Conservation (phyloP, 2,329 filamentous ascomycete genomes). For the Geosmithia putterillii region DNA sequence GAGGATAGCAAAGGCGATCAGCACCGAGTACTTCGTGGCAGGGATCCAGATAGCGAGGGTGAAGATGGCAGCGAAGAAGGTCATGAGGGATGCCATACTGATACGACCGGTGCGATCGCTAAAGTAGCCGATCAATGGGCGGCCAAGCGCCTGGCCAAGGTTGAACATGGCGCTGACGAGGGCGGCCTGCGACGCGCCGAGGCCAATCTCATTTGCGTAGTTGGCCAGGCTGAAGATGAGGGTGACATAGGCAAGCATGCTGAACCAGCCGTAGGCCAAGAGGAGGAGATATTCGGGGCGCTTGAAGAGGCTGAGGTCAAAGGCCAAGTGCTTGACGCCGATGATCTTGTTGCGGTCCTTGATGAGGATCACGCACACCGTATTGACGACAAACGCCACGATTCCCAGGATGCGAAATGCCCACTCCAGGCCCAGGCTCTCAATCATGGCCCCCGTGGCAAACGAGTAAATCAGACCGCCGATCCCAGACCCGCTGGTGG, state of each 20-base stretch:
- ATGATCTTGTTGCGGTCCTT: conserved; percentile 61
- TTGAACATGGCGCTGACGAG: conserved; percentile 65
- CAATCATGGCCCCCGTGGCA: conserved; percentile 55
- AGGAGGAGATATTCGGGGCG: conserved; percentile 51
- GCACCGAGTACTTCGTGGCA: conserved; percentile 46
- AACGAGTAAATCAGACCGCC: conserved; percentile 63
- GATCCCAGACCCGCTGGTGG: conserved; percentile 58
- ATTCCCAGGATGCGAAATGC: conserved; percentile 55
- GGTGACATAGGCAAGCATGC: conserved; percentile 62
- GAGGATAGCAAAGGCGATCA: conserved; percentile 59
- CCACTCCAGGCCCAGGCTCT: conserved; percentile 51
- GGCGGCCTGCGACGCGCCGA: conserved; percentile 54
- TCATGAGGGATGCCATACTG: conserved; percentile 57
- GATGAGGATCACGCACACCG: conserved; percentile 48
- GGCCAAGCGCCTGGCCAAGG: conserved; percentile 51
- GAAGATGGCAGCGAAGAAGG: conserved; percentile 50
- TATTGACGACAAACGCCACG: conserved; percentile 51
- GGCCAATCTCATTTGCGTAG: conserved; percentile 57
- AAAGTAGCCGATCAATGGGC: conserved; percentile 61
- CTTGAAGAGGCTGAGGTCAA: conserved; percentile 51
- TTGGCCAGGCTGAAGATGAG: conserved; percentile 67
- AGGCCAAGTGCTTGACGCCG: conserved; percentile 53
- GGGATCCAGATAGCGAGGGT: conserved; percentile 64
- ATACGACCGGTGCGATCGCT: conserved; percentile 59
- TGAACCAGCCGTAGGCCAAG: conserved; percentile 56